A percentile compares a stretch with the other conserved stretches of the same genome.
phyloP scores from a whole-genome alignment of 805 yeast species.

The Nakazawaea wyomingensis region DNA sequence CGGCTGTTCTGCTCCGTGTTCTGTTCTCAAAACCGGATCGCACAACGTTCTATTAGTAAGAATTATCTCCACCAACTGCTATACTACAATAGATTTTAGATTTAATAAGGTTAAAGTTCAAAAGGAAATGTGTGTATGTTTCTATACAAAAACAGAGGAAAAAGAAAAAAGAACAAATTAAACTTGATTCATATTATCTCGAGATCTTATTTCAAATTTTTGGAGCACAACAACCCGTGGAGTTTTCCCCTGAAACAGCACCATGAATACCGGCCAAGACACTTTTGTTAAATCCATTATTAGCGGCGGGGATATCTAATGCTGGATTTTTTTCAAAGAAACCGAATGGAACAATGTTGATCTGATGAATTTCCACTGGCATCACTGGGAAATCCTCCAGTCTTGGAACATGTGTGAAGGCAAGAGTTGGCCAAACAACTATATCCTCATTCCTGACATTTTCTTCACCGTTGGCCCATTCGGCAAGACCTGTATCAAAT shows the following conservation, averaged over 20 bases:
- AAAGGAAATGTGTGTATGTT: too few species aligned
- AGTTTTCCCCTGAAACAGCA: constrained; percentile 18
- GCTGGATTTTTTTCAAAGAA: constrained; percentile 79
- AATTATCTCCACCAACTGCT: too few species aligned
- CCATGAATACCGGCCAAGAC: constrained; percentile 32
- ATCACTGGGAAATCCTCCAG: constrained; percentile 86
- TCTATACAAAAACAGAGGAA: background rate
- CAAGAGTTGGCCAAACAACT: constrained; percentile 79
- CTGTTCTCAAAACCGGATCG: too few species aligned
- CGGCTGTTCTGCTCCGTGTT: too few species aligned
- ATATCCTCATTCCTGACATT: constrained; percentile 67
- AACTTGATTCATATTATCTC: too few species aligned
- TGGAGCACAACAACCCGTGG: constrained; percentile 2
- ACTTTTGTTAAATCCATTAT: constrained; percentile 63
- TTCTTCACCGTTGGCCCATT: constrained; percentile 66
- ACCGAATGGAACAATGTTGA: constrained; percentile 62
- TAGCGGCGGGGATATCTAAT: constrained; percentile 69
- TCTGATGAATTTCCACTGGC: constrained; percentile 77
- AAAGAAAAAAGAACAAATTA: background rate
- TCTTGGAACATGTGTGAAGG: constrained; percentile 77
- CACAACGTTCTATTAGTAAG: too few species aligned
- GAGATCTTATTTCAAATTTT: background rate
- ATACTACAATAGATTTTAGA: too few species aligned
- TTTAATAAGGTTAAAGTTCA: too few species aligned
- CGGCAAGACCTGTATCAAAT: constrained; percentile 62